Evolutionary conservation across 2,329 filamentous ascomycete species (phyloP).

Genomic region (Aspergillus novofumigatus): DNA sequence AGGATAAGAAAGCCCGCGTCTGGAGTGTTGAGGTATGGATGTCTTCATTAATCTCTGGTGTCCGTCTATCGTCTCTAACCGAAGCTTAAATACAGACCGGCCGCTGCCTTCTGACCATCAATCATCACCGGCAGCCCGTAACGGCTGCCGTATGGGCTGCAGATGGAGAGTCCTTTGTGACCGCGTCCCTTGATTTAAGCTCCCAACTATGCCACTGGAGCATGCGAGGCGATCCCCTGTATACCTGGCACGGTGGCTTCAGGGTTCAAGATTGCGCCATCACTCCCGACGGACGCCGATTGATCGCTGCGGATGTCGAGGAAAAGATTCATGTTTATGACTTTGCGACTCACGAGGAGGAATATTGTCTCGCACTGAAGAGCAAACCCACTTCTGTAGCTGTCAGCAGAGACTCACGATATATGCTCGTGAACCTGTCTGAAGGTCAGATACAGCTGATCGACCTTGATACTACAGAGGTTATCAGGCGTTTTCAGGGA

Average conservation of each 20-base stretch:
- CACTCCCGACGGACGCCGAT: conserved; percentile 70
- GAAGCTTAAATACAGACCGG: conserved; percentile 52
- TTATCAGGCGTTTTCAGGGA: conserved; percentile 71
- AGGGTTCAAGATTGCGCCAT: conserved; percentile 82
- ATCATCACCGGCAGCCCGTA: conserved; percentile 75
- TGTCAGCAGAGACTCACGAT: conserved; percentile 75
- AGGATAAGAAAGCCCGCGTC: conserved; percentile 67
- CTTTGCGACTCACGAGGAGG: conserved; percentile 66
- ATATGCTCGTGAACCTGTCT: conserved; percentile 76
- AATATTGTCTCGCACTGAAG: conserved; percentile 68
- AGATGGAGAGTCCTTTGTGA: conserved; percentile 72
- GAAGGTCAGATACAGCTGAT: conserved; percentile 74
- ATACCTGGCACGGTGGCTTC: conserved; percentile 66
- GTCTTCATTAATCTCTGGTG: conserved; percentile 7
- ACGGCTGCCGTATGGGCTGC: conserved; percentile 86
- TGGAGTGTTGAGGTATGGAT: conserved; percentile 66
- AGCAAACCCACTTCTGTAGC: conserved; percentile 71
- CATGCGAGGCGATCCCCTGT: conserved; percentile 56
- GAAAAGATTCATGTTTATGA: conserved; percentile 78
- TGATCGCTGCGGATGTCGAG: conserved; percentile 72
- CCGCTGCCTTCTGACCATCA: conserved; percentile 58
- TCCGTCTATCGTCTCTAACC: not conserved
- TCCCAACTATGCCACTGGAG: conserved; percentile 69
- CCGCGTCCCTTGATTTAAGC: conserved; percentile 68
- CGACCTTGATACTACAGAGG: conserved; percentile 67